Evolutionary conservation across 177 flowering plant species (phyloP).

Genomic region (Vitis hybrid): DNA sequence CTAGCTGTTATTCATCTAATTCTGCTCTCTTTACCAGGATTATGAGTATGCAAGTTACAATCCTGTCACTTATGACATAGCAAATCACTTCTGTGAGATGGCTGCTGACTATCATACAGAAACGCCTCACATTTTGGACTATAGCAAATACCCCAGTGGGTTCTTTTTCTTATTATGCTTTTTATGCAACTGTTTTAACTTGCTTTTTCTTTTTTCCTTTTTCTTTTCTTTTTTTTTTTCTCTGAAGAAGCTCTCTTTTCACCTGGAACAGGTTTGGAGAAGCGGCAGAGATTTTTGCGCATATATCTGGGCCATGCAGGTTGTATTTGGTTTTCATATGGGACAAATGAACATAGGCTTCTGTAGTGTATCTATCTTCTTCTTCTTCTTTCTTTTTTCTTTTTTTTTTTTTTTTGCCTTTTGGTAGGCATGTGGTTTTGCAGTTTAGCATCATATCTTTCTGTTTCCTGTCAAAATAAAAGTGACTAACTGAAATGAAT

Average conservation of each 20-base stretch:
- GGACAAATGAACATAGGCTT: neutral
- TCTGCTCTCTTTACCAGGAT: constrained; percentile 46
- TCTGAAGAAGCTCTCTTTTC: neutral
- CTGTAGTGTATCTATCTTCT: neutral
- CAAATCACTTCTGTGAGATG: constrained; percentile 99
- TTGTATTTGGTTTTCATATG: neutral
- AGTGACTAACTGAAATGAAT: too few relatives aligned
- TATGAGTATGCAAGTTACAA: constrained; percentile 90
- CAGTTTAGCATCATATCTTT: too few relatives aligned
- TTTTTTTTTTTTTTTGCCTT: neutral
- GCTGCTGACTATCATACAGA: constrained; percentile 89
- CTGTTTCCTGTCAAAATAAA: too few relatives aligned
- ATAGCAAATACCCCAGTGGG: constrained; percentile 74
- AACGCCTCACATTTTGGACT: constrained; percentile 82
- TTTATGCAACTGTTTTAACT: neutral
- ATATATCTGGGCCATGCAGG: constrained; percentile 42
- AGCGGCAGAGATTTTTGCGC: constrained; percentile 39
- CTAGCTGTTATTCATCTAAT: neutral
- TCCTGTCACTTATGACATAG: constrained; percentile 81
- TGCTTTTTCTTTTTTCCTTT: neutral
- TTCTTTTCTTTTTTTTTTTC: neutral
- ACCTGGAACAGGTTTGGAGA: constrained; percentile 36
- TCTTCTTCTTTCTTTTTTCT: neutral
- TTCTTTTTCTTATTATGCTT: neutral
- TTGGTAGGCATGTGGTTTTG: too few relatives aligned